Percentiles rank a stretch among this genome's conserved stretches.
phyloP scores from a whole-genome alignment of 2,329 filamentous ascomycete genomes.

The Teratosphaeria zuluensis region DNA sequence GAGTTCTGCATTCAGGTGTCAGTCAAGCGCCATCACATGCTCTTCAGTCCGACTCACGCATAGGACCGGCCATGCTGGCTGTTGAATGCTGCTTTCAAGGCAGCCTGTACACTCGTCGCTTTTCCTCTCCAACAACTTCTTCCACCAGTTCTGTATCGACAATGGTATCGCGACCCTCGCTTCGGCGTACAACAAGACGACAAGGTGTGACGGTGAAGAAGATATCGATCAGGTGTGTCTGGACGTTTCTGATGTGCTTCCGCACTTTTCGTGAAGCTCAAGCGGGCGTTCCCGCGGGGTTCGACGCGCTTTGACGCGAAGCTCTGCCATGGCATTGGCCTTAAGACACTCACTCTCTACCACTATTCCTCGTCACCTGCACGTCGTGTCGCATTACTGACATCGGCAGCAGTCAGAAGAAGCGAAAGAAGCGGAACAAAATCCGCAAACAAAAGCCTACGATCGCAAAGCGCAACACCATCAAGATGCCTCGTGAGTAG shows the following conservation, averaged over 20 bases:
- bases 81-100: neutral
- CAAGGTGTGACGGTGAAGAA: neutral
- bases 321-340: neutral
- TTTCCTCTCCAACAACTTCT: neutral
- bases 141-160: neutral
- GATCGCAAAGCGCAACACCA: neutral
- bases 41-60: conserved; percentile 40
- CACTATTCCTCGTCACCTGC: neutral
- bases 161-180: neutral
- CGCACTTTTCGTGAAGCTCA: neutral
- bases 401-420: neutral
- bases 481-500: conserved; percentile 21
- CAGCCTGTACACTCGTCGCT: neutral
- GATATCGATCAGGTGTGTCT: neutral
- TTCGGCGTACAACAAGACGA: neutral
- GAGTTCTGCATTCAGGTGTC: conserved; percentile 56
- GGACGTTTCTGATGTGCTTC: neutral
- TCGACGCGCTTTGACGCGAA: neutral
- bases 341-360: neutral
- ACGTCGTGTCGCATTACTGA: neutral
- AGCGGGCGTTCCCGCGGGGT: neutral
- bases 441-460: neutral
- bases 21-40: conserved; percentile 2
- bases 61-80: conserved; percentile 42
- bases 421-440: neutral